Base-by-base conservation (phyloP, 768 basidiomycete genomes). In the Calocybe gangraenosa region DNA sequence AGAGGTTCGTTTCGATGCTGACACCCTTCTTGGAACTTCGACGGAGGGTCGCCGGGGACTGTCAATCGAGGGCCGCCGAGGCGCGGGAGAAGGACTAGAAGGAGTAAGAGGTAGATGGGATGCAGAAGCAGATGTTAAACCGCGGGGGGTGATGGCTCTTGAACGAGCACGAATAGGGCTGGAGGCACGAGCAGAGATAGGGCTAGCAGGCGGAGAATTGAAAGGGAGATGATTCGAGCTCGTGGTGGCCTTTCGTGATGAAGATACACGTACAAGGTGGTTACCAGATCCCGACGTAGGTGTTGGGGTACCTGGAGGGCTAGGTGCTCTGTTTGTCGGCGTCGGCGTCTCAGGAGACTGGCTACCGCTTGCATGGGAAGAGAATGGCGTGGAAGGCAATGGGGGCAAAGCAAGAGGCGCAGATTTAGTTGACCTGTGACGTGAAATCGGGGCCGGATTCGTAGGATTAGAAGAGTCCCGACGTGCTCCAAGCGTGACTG, bases 41-140 rank as follows among this genome's bases (percentile, higher is more conserved):
- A 63, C 42, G 11, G 69, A 68, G 22, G 65, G 58, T 23, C 65
- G 65, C 21, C 66, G 64, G 3, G 55, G 48, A 20, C 51, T 51
- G 47, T 75, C 77, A 15, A 66, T 40, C 15, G 73, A 71, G 19
- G 70, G 55, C 42, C 66, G 61, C 30, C 65, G 64, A 28, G 65
- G 55, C 5, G 54, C 67, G 54, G 52, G 61, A 31, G 53, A 64
- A 47, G 46, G 64, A 47, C 51, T 65, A 11, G 65, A 62, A 36
- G 64, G 58, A 10, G 71, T 59, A 7, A 74, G 61, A n/a, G 76
- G 74, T 40, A 79, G 64, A 51, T 77, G 73, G 2, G 78, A 72
- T 2, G 75, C 61, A 3, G 82, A 80, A 4, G 71, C 54, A 2
- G 81, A 78, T 5, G 68, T 58, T 15, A 73, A 54, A 21, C 71